Percentiles rank a stretch among this genome's conserved stretches.
phyloP scores from a whole-genome alignment of 2,329 filamentous ascomycete genomes.

The Aureobasidium sp. region DNA sequence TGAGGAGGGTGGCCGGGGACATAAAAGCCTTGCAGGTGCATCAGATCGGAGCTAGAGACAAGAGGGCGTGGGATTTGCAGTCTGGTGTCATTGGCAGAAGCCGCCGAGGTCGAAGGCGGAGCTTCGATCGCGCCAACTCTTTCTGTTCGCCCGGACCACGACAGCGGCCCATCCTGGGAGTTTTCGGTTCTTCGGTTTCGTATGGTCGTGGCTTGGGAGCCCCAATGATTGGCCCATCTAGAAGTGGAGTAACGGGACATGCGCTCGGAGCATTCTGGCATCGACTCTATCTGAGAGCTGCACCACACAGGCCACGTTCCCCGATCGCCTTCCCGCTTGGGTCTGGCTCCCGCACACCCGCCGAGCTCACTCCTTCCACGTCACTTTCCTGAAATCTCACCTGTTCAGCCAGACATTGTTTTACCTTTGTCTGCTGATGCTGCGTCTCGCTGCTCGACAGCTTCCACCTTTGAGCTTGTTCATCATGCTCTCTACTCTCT shows the following conservation, averaged over 20 bases:
- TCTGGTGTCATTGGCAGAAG: conserved; percentile 16
- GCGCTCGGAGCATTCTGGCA: conserved; percentile 13
- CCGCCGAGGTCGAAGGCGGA: conserved; percentile 14
- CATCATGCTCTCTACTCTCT: not conserved
- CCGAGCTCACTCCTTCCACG: conserved; percentile 1
- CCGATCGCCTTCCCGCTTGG: conserved; percentile 14
- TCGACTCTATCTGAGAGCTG: conserved; percentile 9
- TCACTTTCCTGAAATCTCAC: not conserved
- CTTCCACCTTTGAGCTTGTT: not conserved
- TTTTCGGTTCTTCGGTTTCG: conserved; percentile 10
- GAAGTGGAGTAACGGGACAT: conserved; percentile 5
- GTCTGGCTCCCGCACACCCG: not conserved
- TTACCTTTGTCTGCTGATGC: not conserved
- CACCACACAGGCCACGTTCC: conserved; percentile 6
- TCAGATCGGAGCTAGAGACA: conserved; percentile 14
- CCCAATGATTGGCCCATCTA: conserved; percentile 11
- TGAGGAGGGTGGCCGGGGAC: conserved; percentile 8
- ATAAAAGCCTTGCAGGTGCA: conserved; percentile 13
- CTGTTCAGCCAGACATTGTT: not conserved
- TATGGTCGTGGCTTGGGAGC: not conserved
- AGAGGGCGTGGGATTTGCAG: conserved; percentile 16
- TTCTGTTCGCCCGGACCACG: conserved; percentile 3
- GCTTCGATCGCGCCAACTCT: conserved; percentile 14
- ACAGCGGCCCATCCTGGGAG: not conserved
- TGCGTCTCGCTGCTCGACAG: not conserved